These are phyloP conservation scores for Capsicum chinense DNA, from an alignment of 257 asterid species.

Conservation along the genomic window DNA sequence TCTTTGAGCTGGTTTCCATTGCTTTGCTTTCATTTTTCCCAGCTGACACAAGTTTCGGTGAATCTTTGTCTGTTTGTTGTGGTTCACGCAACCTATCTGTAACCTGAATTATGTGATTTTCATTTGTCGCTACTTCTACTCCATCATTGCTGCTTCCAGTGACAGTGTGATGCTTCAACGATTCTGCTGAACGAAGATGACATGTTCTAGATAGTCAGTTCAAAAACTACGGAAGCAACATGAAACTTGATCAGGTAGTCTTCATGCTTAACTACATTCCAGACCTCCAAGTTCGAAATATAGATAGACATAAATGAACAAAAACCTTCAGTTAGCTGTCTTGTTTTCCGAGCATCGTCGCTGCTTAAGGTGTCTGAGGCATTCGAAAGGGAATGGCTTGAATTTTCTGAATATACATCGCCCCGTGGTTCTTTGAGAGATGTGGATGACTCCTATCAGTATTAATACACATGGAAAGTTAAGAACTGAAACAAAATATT, in stretches of 20 bases:
- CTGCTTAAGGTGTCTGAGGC: conserved; percentile 44
- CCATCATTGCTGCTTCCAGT: conserved; percentile 12
- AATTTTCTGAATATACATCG: conserved; percentile 57
- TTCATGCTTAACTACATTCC: not conserved
- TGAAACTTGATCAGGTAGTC: not conserved
- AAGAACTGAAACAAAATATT: conserved; percentile 30
- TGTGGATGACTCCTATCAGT: conserved; percentile 65
- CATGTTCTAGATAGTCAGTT: not conserved
- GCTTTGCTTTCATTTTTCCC: conserved; percentile 37
- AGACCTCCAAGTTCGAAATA: not conserved
- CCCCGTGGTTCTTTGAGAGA: conserved; percentile 67
- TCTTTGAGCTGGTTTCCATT: conserved; percentile 37
- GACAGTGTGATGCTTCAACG: conserved; percentile 18
- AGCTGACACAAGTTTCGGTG: conserved; percentile 35
- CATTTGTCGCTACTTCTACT: conserved; percentile 39
- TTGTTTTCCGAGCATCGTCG: conserved; percentile 55
- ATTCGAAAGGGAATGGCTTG: conserved; percentile 44
- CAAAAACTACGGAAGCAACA: conserved; percentile 29
- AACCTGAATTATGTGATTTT: conserved; percentile 62
- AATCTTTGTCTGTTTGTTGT: conserved; percentile 34
- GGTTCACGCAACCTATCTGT: conserved; percentile 41
- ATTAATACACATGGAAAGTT: conserved; percentile 34
- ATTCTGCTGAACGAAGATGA: conserved; percentile 28
- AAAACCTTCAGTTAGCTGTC: conserved; percentile 87
- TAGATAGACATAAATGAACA: conserved; percentile 21